Base-by-base conservation (phyloP, 2,329 filamentous ascomycete species). In the Akanthomyces muscarius region DNA sequence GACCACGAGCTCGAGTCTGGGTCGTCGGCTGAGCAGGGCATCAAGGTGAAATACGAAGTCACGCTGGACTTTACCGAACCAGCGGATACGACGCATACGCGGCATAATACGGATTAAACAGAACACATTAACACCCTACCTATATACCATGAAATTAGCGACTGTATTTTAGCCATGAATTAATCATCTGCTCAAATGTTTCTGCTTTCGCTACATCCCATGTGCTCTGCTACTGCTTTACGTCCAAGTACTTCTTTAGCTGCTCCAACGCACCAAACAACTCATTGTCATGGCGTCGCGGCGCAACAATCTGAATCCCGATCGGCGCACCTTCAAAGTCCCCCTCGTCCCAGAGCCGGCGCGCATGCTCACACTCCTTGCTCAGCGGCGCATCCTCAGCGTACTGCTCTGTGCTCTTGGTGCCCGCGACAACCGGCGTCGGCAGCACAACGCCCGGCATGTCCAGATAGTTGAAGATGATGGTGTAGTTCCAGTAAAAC, bases 381-480 rank as follows among this genome's bases (percentile, higher is more conserved):
- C 72, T 71, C 60, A 76, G 65, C 13, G 73, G 70, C 30, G 53
- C 50, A 0, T 60, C 64, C 1, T 64, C 45, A 2, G 4, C 38
- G n/a, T 58, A 64, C 4, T 55, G 4, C 0, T 66, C 64, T 3
- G 74, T 74, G 2, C 50, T 42, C 62, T 75, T 74, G 7, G 65
- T 64, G 2, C 69, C 71, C 8, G 72, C 71, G 61, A 64, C 71
- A 36, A 76, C 64, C 0, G 74, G 72, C 1, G 75, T 76, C 0
- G 75, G 75, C 0, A 77, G 44, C 0, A 74, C 73, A 0, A 71
- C 73, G 0, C 72, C 74, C 0, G 76, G 74, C 30, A 73, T 76
- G 63, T 77, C 75, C 1, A 77, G 67, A 16, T 75, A 69, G 23
- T 77, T 77, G 61, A 71, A 77, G 3, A 77, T 68, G 2, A 73